Base-by-base conservation (phyloP, 495 filamentous ascomycete genomes). In the Podospora pseudopauciseta region DNA sequence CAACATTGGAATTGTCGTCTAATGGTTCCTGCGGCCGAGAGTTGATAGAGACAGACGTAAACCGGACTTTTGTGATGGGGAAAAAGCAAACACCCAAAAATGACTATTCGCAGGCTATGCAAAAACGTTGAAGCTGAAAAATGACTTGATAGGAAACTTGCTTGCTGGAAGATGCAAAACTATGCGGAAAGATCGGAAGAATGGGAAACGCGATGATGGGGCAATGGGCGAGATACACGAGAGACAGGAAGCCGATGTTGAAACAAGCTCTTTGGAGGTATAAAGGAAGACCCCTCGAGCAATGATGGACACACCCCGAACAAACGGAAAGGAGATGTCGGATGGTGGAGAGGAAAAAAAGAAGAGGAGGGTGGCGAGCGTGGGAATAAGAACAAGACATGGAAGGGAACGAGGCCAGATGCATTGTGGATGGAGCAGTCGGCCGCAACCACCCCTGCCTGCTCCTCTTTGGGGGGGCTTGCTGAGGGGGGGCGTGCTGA, bases 1-100 rank as follows among this genome's bases (percentile, higher is more conserved):
- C 72, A 73, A 72, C 74, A 77, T 79, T 77, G 71, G 74, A 72
- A 68, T 44, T 58, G 56, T 53, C 68, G 65, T 18, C 26, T 4
- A 7, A 60, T 49, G 5, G 13, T 18, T 39, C 44, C 15, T 49
- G 68, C 23, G 59, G 55, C 55, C 23, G 30, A 5, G 30, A 32
- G 55, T 57, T 58, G 55, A 20, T 58, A 11, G 23, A 58, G 23
- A 58, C n/a, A 58, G 23, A 58, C n/a, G 23, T 19, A 58, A 20
- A 58, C 55, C 7, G 18, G 23, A 58, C 23, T 19, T 20, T 26
- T 58, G 54, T 18, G 19, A 56, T 56, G 13, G 55, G 23, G 23
- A 58, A 58, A 58, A 20, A 19, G 55, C 55, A 58, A 58, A 58
- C 55, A 58, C 39, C 39, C 39, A 49, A 16, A 49, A 49, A 49